Conservation (phyloP, 257 asterid species). For the Ocimum tenuiflorum region DNA sequence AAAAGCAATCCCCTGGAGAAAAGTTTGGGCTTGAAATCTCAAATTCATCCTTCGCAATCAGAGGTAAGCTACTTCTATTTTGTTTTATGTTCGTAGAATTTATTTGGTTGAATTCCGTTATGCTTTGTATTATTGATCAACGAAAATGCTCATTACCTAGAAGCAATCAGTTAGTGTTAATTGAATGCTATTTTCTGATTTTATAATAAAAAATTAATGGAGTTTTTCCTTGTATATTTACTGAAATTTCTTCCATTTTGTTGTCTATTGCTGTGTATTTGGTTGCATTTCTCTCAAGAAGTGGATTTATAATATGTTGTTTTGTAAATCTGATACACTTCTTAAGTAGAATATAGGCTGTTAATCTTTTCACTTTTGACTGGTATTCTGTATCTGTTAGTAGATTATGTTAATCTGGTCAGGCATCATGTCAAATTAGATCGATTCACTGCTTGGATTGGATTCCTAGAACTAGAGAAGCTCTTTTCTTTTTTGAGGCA, state of each 20-base stretch:
- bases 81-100: constrained; percentile 10
- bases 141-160: background rate
- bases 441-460: no score
- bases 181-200: background rate
- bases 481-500: no score
- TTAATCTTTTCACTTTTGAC: background rate
- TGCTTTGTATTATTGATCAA: background rate
- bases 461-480: no score
- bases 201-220: background rate
- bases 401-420: background rate
- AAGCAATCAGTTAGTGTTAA: background rate
- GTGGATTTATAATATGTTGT: background rate
- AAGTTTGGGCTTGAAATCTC: constrained; percentile 49
- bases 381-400: background rate
- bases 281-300: background rate
- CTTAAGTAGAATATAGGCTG: background rate
- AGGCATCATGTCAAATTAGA: no score
- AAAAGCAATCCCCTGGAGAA: constrained; percentile 46
- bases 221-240: background rate
- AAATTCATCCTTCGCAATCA: constrained; percentile 33
- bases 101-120: constrained; percentile 5
- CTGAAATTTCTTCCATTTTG: background rate
- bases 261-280: background rate
- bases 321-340: background rate
- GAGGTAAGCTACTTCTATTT: constrained; percentile 37